Base-by-base conservation (phyloP, 2,329 filamentous ascomycete species). In the Fusarium albidum region DNA sequence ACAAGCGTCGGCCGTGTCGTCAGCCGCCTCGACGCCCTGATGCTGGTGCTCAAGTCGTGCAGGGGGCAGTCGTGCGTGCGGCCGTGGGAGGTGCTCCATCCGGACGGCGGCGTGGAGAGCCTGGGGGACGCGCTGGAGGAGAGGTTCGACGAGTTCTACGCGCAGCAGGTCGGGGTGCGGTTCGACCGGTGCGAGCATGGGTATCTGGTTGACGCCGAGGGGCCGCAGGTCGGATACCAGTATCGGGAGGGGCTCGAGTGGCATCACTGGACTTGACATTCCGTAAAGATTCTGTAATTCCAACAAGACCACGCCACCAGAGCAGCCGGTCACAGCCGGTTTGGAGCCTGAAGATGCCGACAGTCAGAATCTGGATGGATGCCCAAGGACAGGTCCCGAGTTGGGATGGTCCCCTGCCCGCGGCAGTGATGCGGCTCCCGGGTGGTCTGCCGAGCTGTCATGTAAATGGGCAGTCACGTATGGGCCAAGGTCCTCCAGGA, bases 31-130 rank as follows among this genome's bases (percentile, higher is more conserved):
- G 84, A 88, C 55, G 73, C 83, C 3, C 73, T 88, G 2, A 74
- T 87, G 39, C 72, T 88, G 54, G 81, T 86, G 2, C 73, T 85
- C 18, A 88, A 88, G 71, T 82, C 82, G 5, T 88, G 85, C 69
- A 80, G 81, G 63, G 81, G 77, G 9, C 60, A 72, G 9, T 74
- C 76, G 0, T 88, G 85, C 61, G 71, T 77, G 5, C 69, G 78
- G 18, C 85, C 85, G 0, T 88, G 85, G 85, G 71, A 72, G 12
- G 75, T 76, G 3, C 70, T 88, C 3, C 83, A 87, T 59, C 83
- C 84, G 0, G 70, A 69, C 2, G 81, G 80, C 1, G 66, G 77
- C 25, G 84, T 87, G 1, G 66, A 68, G 25, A 82, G 68, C 18
- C 69, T 88, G 3, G 65, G 68, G 1, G 81, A 84, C 45, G 84